phyloP scores from a whole-genome alignment of 2,329 filamentous ascomycete genomes.

The Didymosphaeria variabile region DNA sequence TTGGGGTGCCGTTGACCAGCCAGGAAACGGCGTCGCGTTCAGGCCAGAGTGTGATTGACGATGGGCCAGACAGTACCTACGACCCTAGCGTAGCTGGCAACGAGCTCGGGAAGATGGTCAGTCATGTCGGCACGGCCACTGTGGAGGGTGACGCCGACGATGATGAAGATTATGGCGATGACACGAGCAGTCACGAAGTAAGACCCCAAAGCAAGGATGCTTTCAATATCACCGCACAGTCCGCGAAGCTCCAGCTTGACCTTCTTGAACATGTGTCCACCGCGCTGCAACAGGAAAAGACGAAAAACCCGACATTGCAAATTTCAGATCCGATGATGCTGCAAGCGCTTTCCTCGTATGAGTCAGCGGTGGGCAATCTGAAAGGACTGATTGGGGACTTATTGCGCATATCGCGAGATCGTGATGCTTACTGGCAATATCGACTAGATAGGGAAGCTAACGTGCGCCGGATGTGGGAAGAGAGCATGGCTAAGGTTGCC shows the following conservation, averaged over 20 bases:
- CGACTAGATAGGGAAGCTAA: constrained; percentile 89
- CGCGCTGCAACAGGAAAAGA: constrained; percentile 78
- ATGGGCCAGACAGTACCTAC: constrained; percentile 63
- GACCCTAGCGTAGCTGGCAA: constrained; percentile 66
- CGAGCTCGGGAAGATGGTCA: constrained; percentile 59
- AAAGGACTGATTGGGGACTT: constrained; percentile 86
- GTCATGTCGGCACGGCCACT: constrained; percentile 58
- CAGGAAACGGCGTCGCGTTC: constrained; percentile 42
- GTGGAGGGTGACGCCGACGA: constrained; percentile 70
- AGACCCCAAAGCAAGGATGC: constrained; percentile 85
- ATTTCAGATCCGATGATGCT: constrained; percentile 80
- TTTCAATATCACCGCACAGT: constrained; percentile 96
- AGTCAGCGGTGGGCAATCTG: constrained; percentile 86
- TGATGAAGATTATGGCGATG: constrained; percentile 81
- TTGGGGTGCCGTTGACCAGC: constrained; percentile 60
- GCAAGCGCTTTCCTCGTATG: constrained; percentile 85
- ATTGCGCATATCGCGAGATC: constrained; percentile 89
- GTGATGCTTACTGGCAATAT: constrained; percentile 97
- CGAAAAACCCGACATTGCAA: constrained; percentile 72
- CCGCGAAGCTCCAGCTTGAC: constrained; percentile 90
- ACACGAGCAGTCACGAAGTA: constrained; percentile 78
- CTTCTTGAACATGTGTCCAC: constrained; percentile 84
- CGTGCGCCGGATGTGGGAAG: constrained; percentile 96
- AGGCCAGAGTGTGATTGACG: constrained; percentile 62
- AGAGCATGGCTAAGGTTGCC: constrained; percentile 95